Evolutionary conservation across 176 grass and related monocot species (phyloP).

Genomic region (Musa schizocarpa): DNA sequence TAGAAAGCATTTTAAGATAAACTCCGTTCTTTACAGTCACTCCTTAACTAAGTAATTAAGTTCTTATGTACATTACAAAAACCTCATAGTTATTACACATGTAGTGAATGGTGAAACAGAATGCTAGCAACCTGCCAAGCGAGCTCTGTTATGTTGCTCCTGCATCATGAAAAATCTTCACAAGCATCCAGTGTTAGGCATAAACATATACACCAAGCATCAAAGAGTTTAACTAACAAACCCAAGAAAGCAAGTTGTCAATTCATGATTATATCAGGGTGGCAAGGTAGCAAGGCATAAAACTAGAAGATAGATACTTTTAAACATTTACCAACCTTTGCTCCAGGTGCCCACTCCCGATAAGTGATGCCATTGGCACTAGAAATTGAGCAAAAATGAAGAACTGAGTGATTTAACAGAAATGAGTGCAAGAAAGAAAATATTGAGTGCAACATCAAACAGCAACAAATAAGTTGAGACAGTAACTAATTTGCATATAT

Average conservation of each 20-base stretch:
- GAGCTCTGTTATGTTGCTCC: background rate
- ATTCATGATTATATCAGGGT: background rate
- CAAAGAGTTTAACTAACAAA: background rate
- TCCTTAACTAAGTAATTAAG: no score
- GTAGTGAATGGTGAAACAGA: no score
- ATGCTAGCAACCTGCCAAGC: no score
- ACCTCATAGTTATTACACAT: no score
- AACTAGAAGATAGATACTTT: background rate
- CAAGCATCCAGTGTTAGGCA: background rate
- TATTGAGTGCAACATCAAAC: background rate
- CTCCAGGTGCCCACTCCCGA: slow-evolving; percentile 91
- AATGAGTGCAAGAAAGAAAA: background rate
- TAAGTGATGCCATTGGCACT: slow-evolving; percentile 84
- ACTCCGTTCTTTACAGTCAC: no score
- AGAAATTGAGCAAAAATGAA: slow-evolving; percentile 1
- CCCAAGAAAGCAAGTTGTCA: background rate
- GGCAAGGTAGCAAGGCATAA: background rate
- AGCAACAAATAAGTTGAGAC: no score
- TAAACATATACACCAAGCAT: background rate
- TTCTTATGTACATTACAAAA: no score
- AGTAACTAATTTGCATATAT: no score
- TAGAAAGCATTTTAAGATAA: no score
- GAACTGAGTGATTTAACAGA: background rate
- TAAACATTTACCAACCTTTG: slow-evolving; percentile 44
- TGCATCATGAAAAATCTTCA: background rate